Evolutionary conservation across 2,329 filamentous ascomycete species (phyloP).

Genomic region (Dactylonectria macrodidyma): DNA sequence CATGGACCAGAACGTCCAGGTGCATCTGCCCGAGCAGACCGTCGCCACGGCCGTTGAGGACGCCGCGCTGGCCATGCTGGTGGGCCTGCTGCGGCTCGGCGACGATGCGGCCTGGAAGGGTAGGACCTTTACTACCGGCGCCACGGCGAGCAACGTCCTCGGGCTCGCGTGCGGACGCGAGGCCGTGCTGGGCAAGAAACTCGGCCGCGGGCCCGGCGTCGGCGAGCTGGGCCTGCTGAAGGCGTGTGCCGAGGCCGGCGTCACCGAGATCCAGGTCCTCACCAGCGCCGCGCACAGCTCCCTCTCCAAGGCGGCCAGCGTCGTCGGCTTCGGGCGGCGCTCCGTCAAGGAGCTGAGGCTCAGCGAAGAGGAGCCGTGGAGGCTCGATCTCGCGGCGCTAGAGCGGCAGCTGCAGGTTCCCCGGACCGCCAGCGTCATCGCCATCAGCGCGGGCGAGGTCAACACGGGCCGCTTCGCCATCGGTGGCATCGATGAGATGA

Average conservation of each 20-base stretch:
- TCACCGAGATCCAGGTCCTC: slow-evolving; percentile 81
- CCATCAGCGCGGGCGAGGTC: slow-evolving; percentile 88
- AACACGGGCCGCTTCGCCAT: slow-evolving; percentile 87
- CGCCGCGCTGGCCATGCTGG: slow-evolving; percentile 77
- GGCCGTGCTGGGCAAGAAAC: slow-evolving; percentile 63
- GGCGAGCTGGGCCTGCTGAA: slow-evolving; percentile 79
- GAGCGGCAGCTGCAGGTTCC: slow-evolving; percentile 68
- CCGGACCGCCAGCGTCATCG: slow-evolving; percentile 80
- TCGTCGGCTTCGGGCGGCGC: slow-evolving; percentile 82
- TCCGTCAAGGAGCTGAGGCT: slow-evolving; percentile 74
- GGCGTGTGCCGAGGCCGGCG: slow-evolving; percentile 74
- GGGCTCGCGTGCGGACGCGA: slow-evolving; percentile 80
- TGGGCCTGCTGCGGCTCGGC: slow-evolving; percentile 75
- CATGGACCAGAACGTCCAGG: slow-evolving; percentile 87
- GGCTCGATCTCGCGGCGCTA: slow-evolving; percentile 77
- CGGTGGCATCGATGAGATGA: slow-evolving; percentile 72
- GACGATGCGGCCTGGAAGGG: slow-evolving; percentile 69
- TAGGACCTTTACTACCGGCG: slow-evolving; percentile 70
- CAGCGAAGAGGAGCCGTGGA: slow-evolving; percentile 72
- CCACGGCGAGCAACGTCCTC: slow-evolving; percentile 85
- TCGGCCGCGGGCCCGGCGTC: slow-evolving; percentile 59
- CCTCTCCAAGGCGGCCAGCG: slow-evolving; percentile 84
- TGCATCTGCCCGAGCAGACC: slow-evolving; percentile 84
- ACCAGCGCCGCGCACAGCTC: slow-evolving; percentile 90
- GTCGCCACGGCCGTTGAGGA: slow-evolving; percentile 84